phyloP scores from a whole-genome alignment of 2,329 filamentous ascomycete genomes.

The Calonectria pseudoreteaudii region DNA sequence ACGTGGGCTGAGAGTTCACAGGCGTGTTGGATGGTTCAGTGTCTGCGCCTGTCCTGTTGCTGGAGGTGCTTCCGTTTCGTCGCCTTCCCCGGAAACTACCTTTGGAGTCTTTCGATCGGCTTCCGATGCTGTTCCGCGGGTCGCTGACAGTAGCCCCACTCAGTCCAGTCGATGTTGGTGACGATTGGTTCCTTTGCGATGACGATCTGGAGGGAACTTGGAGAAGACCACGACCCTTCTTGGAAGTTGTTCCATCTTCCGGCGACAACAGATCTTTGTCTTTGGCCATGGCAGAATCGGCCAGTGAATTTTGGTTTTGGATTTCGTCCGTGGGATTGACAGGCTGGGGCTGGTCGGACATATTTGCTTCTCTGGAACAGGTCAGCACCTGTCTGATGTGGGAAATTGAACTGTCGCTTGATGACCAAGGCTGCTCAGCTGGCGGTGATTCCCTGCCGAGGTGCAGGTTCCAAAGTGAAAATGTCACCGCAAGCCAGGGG shows the following conservation, averaged over 20 bases:
- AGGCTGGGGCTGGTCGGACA: conserved; percentile 48
- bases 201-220: conserved; percentile 73
- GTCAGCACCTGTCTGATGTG: conserved; percentile 33
- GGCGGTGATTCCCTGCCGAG: not conserved
- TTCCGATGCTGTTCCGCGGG: conserved; percentile 71
- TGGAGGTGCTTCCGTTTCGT: conserved; percentile 76
- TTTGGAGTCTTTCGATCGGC: conserved; percentile 74
- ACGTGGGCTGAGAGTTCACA: conserved; percentile 63
- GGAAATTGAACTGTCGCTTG: conserved; percentile 5
- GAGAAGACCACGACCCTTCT: conserved; percentile 65
- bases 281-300: conserved; percentile 54
- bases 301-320: conserved; percentile 49
- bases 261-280: conserved; percentile 55
- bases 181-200: conserved; percentile 69
- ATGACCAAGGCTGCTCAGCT: conserved; percentile 18
- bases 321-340: conserved; percentile 45
- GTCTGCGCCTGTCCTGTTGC: conserved; percentile 69
- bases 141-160: conserved; percentile 71
- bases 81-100: conserved; percentile 72
- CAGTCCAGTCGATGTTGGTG: conserved; percentile 68
- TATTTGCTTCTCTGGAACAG: conserved; percentile 41
- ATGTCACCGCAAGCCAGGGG: not conserved
- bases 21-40: conserved; percentile 64
- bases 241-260: conserved; percentile 57
- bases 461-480: not conserved